Evolutionary conservation across 2,329 filamentous ascomycete genomes (phyloP), one percentile per base, ranked within the genome.

Genomic region (Cryphonectria carpinicola): DNA sequence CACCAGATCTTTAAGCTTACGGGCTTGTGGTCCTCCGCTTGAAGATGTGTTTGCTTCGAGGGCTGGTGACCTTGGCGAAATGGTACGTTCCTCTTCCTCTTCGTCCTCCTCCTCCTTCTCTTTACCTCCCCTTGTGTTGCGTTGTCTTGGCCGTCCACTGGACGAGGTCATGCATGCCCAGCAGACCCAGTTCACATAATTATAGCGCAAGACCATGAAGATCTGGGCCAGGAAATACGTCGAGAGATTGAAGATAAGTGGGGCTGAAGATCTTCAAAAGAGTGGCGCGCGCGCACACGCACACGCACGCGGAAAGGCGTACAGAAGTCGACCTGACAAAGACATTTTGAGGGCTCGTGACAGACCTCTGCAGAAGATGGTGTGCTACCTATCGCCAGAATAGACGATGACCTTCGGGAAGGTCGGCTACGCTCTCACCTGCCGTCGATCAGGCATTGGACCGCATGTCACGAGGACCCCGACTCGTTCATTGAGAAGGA

Each of bases 301-400:
- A 32, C 32, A 32, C 32, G 37, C 28, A 32, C 32, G 4, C 32
- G 54, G 13, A 11, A 32, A 58, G 54, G 8, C 14, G n/a, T 14
- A 17, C n/a, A 56, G 25, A 11, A 56, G 5, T 49, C 43, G 4
- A 5, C 25, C 25, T 32, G 17, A 17, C 14, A 35, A 35, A 19
- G 25, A 65, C n/a, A 35, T 49, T 35, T 25, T 17, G 43, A 46
- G 46, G 64, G 28, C 64, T 66, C 64, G 64, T 66, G 64, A 66
- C 35, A n/a, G 46, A 14, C 2, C 19, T 28, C 10, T n/a, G 35
- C 63, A 25, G 28, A 56, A 56, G 64, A 66, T 49, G 64, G 46
- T 66, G 64, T 66, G 54, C n/a, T 41, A 37, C 43, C 4, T 25
- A 49, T 49, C 46, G 19, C 19, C 14, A 17, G 13, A 8, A 39